phyloP scores from a whole-genome alignment of 345 rosid species.

The Citrus inodora region DNA sequence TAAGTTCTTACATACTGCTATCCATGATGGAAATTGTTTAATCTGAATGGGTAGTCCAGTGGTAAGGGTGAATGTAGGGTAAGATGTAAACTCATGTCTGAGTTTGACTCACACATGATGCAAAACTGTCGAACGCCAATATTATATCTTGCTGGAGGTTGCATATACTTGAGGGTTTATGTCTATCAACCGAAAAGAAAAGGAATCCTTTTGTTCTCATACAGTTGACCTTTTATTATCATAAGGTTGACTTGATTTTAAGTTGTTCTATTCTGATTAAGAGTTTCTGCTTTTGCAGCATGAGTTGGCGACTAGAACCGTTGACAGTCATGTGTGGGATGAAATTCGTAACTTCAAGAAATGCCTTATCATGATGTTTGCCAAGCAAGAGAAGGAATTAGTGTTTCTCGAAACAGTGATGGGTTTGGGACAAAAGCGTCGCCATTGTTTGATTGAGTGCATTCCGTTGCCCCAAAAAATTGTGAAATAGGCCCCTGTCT shows the following conservation, averaged over 20 bases:
- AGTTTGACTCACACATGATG: not conserved
- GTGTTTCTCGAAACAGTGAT: constrained; percentile 92
- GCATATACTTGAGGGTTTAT: not conserved
- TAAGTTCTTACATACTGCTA: not conserved
- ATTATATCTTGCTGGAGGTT: not conserved
- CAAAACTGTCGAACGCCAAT: not conserved
- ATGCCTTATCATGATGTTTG: constrained; percentile 92
- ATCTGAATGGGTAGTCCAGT: not conserved
- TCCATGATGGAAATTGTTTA: not conserved
- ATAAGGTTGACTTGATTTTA: not conserved
- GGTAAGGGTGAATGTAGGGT: not conserved
- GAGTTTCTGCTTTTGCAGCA: not conserved
- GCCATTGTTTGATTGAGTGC: constrained; percentile 87
- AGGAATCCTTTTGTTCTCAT: no score
- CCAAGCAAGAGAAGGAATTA: constrained; percentile 76
- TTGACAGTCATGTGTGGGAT: constrained; percentile 80
- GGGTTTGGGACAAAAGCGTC: constrained; percentile 75
- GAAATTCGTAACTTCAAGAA: constrained; percentile 95
- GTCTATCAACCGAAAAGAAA: not conserved
- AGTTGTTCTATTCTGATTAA: not conserved
- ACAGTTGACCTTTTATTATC: not conserved
- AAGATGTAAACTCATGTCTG: not conserved
- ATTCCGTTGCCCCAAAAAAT: constrained; percentile 66
- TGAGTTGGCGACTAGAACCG: constrained; percentile 56
- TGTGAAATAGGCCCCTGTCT: constrained; percentile 78